Evolutionary conservation across 192 early-diverging fungal species (phyloP), one percentile per base, ranked within the genome.

Genomic region (Coemansia sp.): DNA sequence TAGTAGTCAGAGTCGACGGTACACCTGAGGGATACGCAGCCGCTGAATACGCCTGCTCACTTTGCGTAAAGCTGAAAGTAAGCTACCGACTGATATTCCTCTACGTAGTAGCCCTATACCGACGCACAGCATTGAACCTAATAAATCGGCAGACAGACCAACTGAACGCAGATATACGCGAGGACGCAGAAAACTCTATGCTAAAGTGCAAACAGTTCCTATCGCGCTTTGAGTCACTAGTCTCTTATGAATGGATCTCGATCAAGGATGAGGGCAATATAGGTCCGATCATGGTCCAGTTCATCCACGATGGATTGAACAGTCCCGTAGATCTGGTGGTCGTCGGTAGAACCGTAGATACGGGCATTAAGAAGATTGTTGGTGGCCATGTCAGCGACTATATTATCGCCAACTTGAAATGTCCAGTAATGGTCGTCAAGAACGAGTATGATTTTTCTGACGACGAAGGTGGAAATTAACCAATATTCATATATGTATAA

Each of bases 391-490:
- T 79, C 67, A 79, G 81, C 57, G 76, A 79, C 58, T 74, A 74
- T 29, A 12, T 85, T 31, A 57, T 85, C 31, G 63, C 52, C 15
- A 61, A 77, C 47, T 62, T 80, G 31, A 49, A 62, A 36, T 77
- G 74, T 24, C 83, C 83, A 0, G 75, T 85, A 0, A 85, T 85
- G 83, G 74, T 85, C 3, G 83, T 85, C 72, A 85, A 85, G 75
- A 67, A 85, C 67, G 69, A 77, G 38, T 85, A 78, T 18, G 83
- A 85, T 52, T 67, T 75, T 16, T 85, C 83, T 0, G 83, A 85
- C 52, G 79, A 85, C 41, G 83, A 76, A 46, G 40, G 41, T 7
- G 60, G 66, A 20, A 50, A 20, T 0, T 64, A 33, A n/a, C 34
- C 6, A 22, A 18, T 62, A 22, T 41, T 38, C 36, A 36, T 18